phyloP scores from a whole-genome alignment of 139 green algal genomes.

The Micractinium sp. region DNA sequence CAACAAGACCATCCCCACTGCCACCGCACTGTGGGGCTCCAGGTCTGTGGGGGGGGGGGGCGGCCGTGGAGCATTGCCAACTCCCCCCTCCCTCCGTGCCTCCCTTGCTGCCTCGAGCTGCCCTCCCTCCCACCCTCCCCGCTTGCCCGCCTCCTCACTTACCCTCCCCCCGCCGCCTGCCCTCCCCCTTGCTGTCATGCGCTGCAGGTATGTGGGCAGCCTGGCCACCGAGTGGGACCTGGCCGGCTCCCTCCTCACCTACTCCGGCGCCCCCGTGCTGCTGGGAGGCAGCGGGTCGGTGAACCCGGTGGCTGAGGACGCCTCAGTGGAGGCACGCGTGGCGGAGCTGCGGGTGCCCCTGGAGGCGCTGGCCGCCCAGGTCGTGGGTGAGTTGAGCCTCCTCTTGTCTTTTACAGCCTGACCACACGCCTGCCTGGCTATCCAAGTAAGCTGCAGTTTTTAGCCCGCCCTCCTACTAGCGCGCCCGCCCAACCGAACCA shows the following conservation, averaged over 20 bases:
- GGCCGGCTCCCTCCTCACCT: not conserved
- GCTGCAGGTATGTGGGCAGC: conserved; percentile 44
- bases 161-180: not conserved
- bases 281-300: conserved; percentile 26
- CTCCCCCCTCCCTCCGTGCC: too few species aligned
- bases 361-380: not conserved
- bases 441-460: too few species aligned
- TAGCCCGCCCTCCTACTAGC: too few species aligned
- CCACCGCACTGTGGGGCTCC: conserved; percentile 25
- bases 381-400: conserved; percentile 16
- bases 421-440: too few species aligned
- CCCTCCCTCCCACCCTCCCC: not conserved
- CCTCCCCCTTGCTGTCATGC: too few species aligned
- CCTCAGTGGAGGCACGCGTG: not conserved
- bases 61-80: not conserved
- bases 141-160: not conserved
- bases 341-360: not conserved
- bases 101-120: too few species aligned
- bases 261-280: conserved; percentile 18
- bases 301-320: conserved; percentile 29
- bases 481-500: too few species aligned
- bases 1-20: conserved; percentile 35
- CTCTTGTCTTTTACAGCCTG: too few species aligned
- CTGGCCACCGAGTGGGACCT: conserved; percentile 36
- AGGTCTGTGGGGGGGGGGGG: not conserved